Evolutionary conservation across 176 grass and related monocot genomes (phyloP).

Genomic region (Ensete ventricosum): DNA sequence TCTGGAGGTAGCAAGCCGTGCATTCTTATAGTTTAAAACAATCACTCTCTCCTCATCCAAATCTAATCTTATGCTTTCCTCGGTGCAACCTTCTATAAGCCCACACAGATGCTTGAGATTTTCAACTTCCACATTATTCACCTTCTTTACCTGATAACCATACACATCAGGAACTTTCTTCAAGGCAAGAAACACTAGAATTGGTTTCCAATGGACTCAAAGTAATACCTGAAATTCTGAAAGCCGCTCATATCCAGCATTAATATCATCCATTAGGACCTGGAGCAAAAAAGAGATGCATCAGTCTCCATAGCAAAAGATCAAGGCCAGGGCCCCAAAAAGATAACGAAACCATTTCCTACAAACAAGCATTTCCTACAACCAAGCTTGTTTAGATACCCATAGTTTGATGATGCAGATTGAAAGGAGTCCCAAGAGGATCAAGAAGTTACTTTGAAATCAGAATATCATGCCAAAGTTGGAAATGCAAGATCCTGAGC

Average conservation of each 20-base stretch:
- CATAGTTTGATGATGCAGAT: no score
- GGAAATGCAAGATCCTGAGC: no score
- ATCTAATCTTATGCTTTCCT: constrained; percentile 86
- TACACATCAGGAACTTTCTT: background rate
- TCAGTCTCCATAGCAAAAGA: background rate
- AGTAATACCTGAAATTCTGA: constrained; percentile 62
- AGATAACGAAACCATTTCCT: background rate
- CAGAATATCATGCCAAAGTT: no score
- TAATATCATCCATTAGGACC: constrained; percentile 99
- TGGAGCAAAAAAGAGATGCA: background rate
- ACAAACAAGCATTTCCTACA: no score
- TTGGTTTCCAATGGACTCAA: background rate
- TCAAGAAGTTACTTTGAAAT: no score
- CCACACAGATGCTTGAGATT: constrained; percentile 79
- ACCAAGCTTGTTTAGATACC: no score
- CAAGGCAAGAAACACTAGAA: background rate
- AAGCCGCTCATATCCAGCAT: constrained; percentile 80
- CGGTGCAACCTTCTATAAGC: constrained; percentile 52
- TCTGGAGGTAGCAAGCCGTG: constrained; percentile 57
- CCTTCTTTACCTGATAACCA: constrained; percentile 54
- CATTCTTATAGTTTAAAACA: constrained; percentile 59
- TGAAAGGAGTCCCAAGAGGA: no score
- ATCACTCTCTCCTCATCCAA: constrained; percentile 87
- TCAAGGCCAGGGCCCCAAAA: background rate
- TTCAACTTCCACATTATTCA: constrained; percentile 69